Evolutionary conservation across 2,329 filamentous ascomycete species (phyloP), one percentile per base, ranked within the genome.

Genomic region (Zymoseptoria passerinii): DNA sequence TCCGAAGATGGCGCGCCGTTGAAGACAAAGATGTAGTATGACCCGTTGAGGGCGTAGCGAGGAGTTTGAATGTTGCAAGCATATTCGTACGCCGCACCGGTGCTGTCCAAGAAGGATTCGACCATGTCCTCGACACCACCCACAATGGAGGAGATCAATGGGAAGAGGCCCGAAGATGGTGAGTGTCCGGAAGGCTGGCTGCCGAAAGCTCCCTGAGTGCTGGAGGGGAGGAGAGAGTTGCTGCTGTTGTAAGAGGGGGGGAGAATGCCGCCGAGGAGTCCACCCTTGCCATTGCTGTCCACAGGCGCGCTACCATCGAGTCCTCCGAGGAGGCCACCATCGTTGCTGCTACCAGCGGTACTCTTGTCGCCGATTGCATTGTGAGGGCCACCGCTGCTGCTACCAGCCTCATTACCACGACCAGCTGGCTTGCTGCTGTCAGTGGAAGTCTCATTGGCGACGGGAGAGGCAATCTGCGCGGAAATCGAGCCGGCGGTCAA

Each of bases 1-100:
- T 66, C 63, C 1, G 79, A 58, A 16, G 50, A 54, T 16, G 60
- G 75, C 1, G 76, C 67, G 0, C 84, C 87, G 2, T 89, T 68
- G 72, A 90, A 91, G 58, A 91, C 76, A 66, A 85, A 81, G 27
- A 91, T 75, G 59, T 76, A 77, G 66, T 85, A 88, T 0, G 84
- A 82, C 1, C 79, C 80, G 10, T 79, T 75, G 4, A 87, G 71
- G 1, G 82, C 82, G 58, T 82, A 79, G 61, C 83, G 84, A 54
- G 78, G 76, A 28, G 85, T 81, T 27, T 76, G 76, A 50, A 90
- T 78, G 65, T 87, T 88, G 63, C 81, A 82, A 35, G 84, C 78
- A 83, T 87, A 91, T 66, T 91, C 81, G 7, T 75, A 77, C 66
- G 84, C 83, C 16, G 67, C 66, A 51, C 70, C 70, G 5, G 9